Base-by-base conservation (phyloP, 2,329 filamentous ascomycete genomes). In the Trichoderma koningii region DNA sequence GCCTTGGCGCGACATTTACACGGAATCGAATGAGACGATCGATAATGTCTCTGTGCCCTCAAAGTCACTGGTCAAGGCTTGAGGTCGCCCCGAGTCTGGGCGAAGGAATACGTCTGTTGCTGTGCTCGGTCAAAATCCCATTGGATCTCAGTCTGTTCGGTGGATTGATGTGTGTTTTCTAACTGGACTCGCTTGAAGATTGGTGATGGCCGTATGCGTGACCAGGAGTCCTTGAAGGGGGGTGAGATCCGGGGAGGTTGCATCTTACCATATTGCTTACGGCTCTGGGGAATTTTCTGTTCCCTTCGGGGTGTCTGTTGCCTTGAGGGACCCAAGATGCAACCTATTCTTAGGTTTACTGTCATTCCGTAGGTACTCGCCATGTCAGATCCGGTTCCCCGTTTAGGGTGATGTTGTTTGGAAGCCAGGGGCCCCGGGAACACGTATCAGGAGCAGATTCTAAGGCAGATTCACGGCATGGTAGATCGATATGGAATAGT, bases 1-100 rank as follows among this genome's bases (percentile, higher is more conserved):
- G 48, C 59, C 52, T 53, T 48, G 59, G 48, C 15, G 48, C 50
- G 34, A 34, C 34, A 45, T 38, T 44, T 62, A n/a, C 23, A 62
- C 23, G 59, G 34, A 45, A 62, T 45, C 48, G 44, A 53, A 12
- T 38, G 34, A 14, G 34, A 38, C 2, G 34, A 3, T 38, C 17
- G 23, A 44, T n/a, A 44, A 45, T 62, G 48, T 12, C 34, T 53
- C 45, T n/a, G 44, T 62, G 59, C 10, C 30, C n/a, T n/a, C 4
- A 14, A 14, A 38, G 12, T 9, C 34, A n/a, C 10, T 38, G 12
- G 34, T 38, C 34, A 38, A 38, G 34, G 10, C 10, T 38, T 14
- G 10, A 1, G 12, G 14, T 38, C 34, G 34, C 12, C 34, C 34
- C 34, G 14, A 4, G 34, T 0, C 3, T 10, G 34, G 10, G 34